phyloP scores from a whole-genome alignment of 2,329 filamentous ascomycete species.

The Aspergillus hiratsukae region DNA sequence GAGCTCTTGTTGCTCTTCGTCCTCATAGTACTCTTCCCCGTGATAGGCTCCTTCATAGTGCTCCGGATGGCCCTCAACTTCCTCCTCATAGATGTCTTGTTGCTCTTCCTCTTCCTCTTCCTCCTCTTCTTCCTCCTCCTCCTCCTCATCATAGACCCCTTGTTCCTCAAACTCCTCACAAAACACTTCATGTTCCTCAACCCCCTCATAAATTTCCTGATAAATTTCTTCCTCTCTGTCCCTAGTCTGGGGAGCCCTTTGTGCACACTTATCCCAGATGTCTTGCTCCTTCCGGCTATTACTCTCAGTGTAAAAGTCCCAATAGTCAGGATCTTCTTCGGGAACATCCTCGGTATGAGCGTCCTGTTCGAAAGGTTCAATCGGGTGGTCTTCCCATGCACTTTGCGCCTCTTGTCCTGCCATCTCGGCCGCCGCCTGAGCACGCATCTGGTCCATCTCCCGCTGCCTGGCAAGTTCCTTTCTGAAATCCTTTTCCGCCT shows the following conservation, averaged over 20 bases:
- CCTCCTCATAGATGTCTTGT: background rate
- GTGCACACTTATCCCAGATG: background rate
- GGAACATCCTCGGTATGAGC: background rate
- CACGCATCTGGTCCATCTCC: conserved; percentile 1
- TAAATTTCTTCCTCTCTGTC: background rate
- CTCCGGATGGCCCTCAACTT: background rate
- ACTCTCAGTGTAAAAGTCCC: background rate
- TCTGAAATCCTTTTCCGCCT: conserved; percentile 8
- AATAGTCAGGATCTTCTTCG: background rate
- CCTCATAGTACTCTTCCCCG: background rate
- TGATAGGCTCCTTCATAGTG: background rate
- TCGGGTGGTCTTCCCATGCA: background rate
- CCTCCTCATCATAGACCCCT: background rate
- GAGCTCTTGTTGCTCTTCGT: background rate
- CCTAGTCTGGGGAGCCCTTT: background rate
- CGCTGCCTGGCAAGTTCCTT: conserved; percentile 2
- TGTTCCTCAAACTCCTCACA: background rate
- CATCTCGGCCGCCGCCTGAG: background rate
- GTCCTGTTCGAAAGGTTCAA: background rate
- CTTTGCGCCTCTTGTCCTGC: conserved; percentile 4
- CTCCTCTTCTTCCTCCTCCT: background rate
- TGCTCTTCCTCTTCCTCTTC: background rate
- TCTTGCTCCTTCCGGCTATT: background rate
- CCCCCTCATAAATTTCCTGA: background rate
- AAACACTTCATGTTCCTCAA: background rate